Base-by-base conservation (phyloP, 257 asterid species). In the Solanum raphanifolium region DNA sequence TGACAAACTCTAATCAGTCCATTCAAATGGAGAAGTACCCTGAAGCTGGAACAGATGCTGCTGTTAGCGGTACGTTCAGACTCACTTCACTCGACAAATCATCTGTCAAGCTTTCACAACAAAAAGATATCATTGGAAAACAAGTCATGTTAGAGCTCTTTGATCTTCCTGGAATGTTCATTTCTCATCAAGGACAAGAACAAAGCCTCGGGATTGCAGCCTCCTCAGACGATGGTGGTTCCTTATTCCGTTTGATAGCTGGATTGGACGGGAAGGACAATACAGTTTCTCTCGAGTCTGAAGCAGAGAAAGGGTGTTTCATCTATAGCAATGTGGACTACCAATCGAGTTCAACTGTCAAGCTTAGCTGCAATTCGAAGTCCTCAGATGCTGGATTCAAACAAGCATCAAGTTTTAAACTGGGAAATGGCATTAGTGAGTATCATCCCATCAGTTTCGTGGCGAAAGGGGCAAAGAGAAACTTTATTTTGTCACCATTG, bases 391-490 rank as follows among this genome's bases (percentile, higher is more conserved):
- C 41, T 21, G 93, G 90, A 65, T 94, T 94, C 82, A 85, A 90
- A 5, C 25, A 88, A 66, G 95, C 89, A 9, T 91, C 93, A 18
- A 97, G 99, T 85, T 97, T 97, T 78, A 86, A 36, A 35, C 0
- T 94, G 93, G 90, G 90, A 12, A 89, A 89, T 39, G 98, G 98
- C 46, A 88, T 92, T 5, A 91, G 90, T 55, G 92, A 93, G 87
- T 97, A 97, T 89, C 93, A 95, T 92, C 98, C 98, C 0, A 91
- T 97, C 29, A 95, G 98, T 87, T 97, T 97, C 76, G 93, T 93
- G 83, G 98, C 94, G 29, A 94, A 91, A 90, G 99, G 99, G 65
- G 12, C 90, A 35, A 32, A 73, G 2, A 91, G 98, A 87, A 92
- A 90, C 88, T 97, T 92, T 48, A 88, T 95, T 27, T 84, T 97